Evolutionary conservation across 768 basidiomycete species (phyloP), one percentile per base, ranked within the genome.

Genomic region (Tubosaeta brunneosetosa): DNA sequence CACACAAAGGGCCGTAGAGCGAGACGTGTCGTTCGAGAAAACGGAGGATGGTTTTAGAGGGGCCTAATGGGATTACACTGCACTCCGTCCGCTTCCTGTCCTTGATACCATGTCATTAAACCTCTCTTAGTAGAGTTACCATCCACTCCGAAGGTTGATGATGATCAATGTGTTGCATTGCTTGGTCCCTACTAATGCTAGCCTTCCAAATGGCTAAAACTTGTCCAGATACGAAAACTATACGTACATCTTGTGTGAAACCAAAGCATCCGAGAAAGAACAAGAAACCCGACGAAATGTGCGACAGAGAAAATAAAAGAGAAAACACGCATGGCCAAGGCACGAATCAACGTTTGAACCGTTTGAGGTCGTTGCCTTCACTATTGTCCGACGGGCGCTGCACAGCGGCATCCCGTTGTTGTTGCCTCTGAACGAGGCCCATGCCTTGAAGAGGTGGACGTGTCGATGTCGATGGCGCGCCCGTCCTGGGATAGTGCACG

Each of bases 381-480:
- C 12, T 26, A 16, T 49, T 17, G 13, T 79, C 75, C 14, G 65
- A 50, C 60, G 66, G 45, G 55, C 65, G 53, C 54, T 58, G 52
- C 37, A 22, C 33, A 37, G 29, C 25, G 10, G 50, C 17, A 37
- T 52, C 50, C 25, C 55, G 59, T 45, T 61, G 56, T 2, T 57
- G 59, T 36, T 62, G 69, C 29, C 70, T 69, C 46, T 74, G 66
- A 38, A 62, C 62, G 19, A 77, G 63, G 13, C 77, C 78, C 71
- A 75, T 75, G 41, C 71, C 61, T 62, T 70, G 66, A 38, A 64
- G 56, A 27, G 60, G 60, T 38, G 61, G 55, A 19, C 64, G 61
- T 8, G 56, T 47, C 8, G 38, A 41, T 9, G 47, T 42, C 44
- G 59, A 61, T 7, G 59, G 53, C 19, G 56, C 53, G 31, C 66